Evolutionary conservation across 257 asterid genomes (phyloP).

Genomic region (Nyctanthes arbortristis): DNA sequence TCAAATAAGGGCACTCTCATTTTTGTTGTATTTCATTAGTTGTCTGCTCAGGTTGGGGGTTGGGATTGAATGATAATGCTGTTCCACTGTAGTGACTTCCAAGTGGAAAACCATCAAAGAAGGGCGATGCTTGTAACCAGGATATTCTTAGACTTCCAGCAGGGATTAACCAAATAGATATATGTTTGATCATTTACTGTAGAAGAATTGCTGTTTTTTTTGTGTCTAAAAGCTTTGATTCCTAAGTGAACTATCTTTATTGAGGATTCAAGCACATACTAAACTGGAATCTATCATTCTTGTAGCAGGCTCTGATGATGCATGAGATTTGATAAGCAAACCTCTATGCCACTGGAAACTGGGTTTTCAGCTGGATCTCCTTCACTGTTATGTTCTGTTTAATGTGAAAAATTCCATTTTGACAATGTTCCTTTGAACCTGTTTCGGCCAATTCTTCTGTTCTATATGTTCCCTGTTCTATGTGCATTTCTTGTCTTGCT

Average conservation of each 20-base stretch:
- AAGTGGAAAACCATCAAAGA: neutral
- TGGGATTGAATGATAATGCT: neutral
- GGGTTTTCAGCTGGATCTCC: slow-evolving; percentile 21
- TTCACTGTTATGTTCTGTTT: slow-evolving; percentile 12
- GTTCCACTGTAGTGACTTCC: slow-evolving; percentile 1
- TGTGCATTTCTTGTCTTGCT: neutral
- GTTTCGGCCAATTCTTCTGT: neutral
- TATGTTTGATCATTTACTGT: no score
- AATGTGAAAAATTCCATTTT: neutral
- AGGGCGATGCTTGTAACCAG: no score
- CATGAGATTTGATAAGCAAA: slow-evolving; percentile 32
- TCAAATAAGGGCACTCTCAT: slow-evolving; percentile 19
- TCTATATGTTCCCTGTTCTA: neutral
- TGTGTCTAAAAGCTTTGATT: neutral
- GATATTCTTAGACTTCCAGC: no score
- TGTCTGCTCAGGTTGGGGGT: neutral
- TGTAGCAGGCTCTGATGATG: slow-evolving; percentile 57
- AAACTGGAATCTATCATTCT: slow-evolving; percentile 29
- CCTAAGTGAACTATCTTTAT: no score
- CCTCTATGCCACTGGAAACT: slow-evolving; percentile 10
- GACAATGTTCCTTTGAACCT: neutral
- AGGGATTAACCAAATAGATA: no score
- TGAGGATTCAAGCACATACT: no score
- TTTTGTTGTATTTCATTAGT: slow-evolving; percentile 5
- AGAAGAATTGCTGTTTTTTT: neutral